phyloP scores from a whole-genome alignment of 2,329 filamentous ascomycete species.

The Coniochaeta hoffmannii region DNA sequence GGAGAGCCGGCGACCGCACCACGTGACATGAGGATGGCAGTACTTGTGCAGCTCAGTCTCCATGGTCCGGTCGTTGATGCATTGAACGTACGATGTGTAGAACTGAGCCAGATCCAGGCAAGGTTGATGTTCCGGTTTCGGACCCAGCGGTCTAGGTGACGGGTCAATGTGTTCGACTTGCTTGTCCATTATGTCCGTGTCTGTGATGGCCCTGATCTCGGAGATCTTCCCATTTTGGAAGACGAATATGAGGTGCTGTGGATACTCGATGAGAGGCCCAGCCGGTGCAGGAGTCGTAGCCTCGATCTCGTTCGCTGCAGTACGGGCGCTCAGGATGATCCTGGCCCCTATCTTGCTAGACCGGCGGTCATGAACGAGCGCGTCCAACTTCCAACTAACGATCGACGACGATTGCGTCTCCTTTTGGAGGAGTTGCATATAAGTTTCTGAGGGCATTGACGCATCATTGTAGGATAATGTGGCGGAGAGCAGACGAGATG shows the following conservation, averaged over 20 bases:
- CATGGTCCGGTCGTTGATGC: conserved; percentile 11
- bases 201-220: neutral
- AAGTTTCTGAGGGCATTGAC: neutral
- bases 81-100: conserved; percentile 12
- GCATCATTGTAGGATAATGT: neutral
- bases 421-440: neutral
- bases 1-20: conserved; percentile 7
- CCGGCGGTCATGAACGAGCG: neutral
- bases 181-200: neutral
- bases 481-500: neutral
- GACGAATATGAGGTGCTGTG: neutral
- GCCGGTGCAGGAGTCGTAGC: too few species aligned
- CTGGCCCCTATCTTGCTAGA: neutral
- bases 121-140: conserved; percentile 7
- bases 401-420: neutral
- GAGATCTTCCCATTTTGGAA: neutral
- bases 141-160: conserved; percentile 1
- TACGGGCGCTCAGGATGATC: neutral
- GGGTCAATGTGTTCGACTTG: neutral
- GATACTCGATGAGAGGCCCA: neutral
- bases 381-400: neutral
- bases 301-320: neutral
- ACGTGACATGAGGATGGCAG: conserved; percentile 9
- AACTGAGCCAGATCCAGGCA: conserved; percentile 8
- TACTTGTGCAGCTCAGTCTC: conserved; percentile 8